Base-by-base conservation (phyloP, 2,329 filamentous ascomycete species). In the Epicoccum nigrum region DNA sequence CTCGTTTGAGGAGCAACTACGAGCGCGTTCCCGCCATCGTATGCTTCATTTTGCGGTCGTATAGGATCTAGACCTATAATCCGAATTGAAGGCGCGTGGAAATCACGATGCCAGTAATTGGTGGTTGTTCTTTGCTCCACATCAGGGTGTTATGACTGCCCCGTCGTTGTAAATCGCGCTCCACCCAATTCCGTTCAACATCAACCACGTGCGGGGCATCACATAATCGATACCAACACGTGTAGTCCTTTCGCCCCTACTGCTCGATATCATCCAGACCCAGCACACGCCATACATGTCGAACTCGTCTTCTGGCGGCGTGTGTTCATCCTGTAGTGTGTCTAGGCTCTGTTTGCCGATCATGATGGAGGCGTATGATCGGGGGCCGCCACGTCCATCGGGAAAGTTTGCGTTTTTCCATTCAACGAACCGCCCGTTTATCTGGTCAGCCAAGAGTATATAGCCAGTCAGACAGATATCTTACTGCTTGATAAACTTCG, bases 221-320 rank as follows among this genome's bases (percentile, higher is more conserved):
- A 42, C 39, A 35, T 44, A 44, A 35, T 31, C 35, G 15, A 27
- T 35, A 35, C 41, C 41, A 35, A 44, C 32, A 19, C 41, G 41
- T 35, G 21, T 35, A 15, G 41, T 44, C 41, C 30, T 28, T n/a
- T 44, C 20, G 31, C 41, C 41, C n/a, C 13, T 35, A 34, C 41
- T 44, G 17, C 41, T 44, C 20, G 41, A 44, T 44, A 44, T 44
- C 31, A 44, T 35, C 20, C 41, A 44, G 31, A 44, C 30, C 41
- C 31, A 44, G 41, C 41, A 34, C 32, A 20, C 25, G 41, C 41
- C 41, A 35, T 44, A 31, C 31, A 35, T 28, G 41, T 44, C 31
- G 12, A 44, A 44, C 31, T 44, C 16, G 30, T 44, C 31, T 35
- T 44, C 41, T n/a, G 41, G 31, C 31, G 41, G 41, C 41, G 41